These are phyloP conservation scores for Yamadazyma friedrichii DNA, from an alignment of 1,139 yeast genomes.

Conservation along the genomic window DNA sequence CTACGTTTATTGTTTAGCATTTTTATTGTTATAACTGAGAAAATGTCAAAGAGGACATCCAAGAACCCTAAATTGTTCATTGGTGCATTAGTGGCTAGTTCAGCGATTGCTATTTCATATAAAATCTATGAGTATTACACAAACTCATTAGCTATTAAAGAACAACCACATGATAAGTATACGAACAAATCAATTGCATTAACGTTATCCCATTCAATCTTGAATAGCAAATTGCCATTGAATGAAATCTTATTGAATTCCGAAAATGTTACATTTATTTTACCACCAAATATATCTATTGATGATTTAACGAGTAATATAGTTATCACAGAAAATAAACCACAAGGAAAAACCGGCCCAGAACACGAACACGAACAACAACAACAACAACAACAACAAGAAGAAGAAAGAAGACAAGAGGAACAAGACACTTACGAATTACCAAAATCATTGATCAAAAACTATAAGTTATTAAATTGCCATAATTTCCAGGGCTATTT, in stretches of 20 bases:
- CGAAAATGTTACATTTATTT: constrained; percentile 45
- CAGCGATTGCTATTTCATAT: constrained; percentile 36
- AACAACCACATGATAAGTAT: constrained; percentile 20
- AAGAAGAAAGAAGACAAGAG: constrained; percentile 3
- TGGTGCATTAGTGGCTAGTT: constrained; percentile 38
- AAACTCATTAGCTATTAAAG: constrained; percentile 4
- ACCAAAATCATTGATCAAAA: constrained; percentile 23
- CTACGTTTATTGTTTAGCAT: too few relatives aligned
- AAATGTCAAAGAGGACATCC: constrained; percentile 15
- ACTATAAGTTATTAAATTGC: constrained; percentile 43
- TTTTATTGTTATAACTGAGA: too few relatives aligned
- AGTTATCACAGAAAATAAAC: not conserved
- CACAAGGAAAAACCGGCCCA: not conserved
- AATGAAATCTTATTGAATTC: constrained; percentile 37
- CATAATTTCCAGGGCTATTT: constrained; percentile 44
- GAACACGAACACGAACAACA: too few relatives aligned
- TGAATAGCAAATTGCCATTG: constrained; percentile 39
- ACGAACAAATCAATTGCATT: constrained; percentile 40
- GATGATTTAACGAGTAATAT: constrained; percentile 33
- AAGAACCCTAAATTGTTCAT: constrained; percentile 33
- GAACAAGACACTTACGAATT: constrained; percentile 13
- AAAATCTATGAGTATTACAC: constrained; percentile 27
- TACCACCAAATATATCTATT: constrained; percentile 45
- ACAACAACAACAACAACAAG: not conserved
- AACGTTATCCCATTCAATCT: constrained; percentile 43